Conservation (phyloP, 2,329 filamentous ascomycete species). For the Mycosphaerella sp. region DNA sequence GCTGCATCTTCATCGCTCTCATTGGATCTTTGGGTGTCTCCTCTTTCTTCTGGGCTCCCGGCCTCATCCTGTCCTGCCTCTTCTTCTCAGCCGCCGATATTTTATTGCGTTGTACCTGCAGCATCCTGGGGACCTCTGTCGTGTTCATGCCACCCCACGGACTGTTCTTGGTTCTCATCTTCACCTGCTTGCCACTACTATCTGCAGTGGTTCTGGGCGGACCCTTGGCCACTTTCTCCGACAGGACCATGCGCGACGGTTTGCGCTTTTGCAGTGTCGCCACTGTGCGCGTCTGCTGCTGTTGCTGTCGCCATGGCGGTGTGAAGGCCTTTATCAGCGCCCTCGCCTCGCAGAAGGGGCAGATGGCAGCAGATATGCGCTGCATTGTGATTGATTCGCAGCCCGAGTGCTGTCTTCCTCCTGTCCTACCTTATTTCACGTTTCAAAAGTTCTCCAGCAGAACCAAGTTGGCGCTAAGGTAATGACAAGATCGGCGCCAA, state of each 20-base stretch:
- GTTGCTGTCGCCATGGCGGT: constrained; percentile 34
- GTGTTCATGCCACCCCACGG: constrained; percentile 58
- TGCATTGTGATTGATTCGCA: constrained; percentile 23
- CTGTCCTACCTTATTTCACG: too few relatives aligned
- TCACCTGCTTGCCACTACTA: constrained; percentile 25
- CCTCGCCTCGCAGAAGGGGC: constrained; percentile 41
- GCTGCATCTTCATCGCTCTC: constrained; percentile 93
- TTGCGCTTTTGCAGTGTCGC: constrained; percentile 39
- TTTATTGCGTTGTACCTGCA: constrained; percentile 26
- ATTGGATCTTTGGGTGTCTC: constrained; percentile 50
- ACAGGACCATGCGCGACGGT: constrained; percentile 49
- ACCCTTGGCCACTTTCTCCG: constrained; percentile 39
- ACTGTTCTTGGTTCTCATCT: constrained; percentile 41
- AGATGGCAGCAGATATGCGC: constrained; percentile 29
- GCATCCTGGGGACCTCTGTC: constrained; percentile 35
- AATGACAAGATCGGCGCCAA: too few relatives aligned
- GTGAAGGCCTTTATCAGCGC: constrained; percentile 26
- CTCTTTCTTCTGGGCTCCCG: constrained; percentile 34
- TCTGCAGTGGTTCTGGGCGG: constrained; percentile 20
- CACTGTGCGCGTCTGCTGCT: constrained; percentile 36
- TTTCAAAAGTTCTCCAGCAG: too few relatives aligned
- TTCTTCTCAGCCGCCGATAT: constrained; percentile 41
- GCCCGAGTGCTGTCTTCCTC: too few relatives aligned
- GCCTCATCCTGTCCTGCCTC: constrained; percentile 50
- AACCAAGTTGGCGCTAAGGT: too few relatives aligned